phyloP scores from a whole-genome alignment of 768 basidiomycete genomes.

The Holtermannia corniformis region DNA sequence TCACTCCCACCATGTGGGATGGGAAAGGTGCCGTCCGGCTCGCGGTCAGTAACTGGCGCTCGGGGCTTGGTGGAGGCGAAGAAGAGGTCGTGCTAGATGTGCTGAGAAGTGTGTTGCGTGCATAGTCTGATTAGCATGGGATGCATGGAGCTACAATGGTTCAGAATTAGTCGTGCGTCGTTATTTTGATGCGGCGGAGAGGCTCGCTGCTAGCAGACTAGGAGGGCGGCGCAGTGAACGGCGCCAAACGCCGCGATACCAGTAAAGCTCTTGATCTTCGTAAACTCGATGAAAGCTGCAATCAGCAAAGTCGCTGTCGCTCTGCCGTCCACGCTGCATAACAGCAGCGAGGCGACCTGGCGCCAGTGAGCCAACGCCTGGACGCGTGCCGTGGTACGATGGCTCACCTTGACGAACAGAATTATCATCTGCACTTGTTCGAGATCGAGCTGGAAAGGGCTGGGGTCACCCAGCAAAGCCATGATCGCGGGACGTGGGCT shows the following conservation, averaged over 20 bases:
- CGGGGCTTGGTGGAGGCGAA: slow-evolving; percentile 16
- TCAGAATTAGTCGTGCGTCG: too few relatives aligned
- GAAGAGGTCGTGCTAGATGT: slow-evolving; percentile 10
- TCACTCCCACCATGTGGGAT: slow-evolving; percentile 42
- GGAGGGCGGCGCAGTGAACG: not conserved
- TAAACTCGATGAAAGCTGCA: not conserved
- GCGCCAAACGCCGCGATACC: not conserved
- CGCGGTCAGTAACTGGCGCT: slow-evolving; percentile 42
- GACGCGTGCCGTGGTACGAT: too few relatives aligned
- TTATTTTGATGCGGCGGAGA: not conserved
- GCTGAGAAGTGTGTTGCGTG: not conserved
- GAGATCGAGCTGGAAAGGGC: too few relatives aligned
- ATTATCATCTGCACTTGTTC: too few relatives aligned
- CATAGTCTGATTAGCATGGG: too few relatives aligned
- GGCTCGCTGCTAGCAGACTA: not conserved
- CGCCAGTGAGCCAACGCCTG: not conserved
- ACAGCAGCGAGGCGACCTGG: not conserved
- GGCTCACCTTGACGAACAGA: not conserved
- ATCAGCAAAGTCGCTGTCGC: not conserved
- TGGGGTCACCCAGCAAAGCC: too few relatives aligned
- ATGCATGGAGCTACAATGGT: too few relatives aligned
- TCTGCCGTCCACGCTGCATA: not conserved
- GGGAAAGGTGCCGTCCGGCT: slow-evolving; percentile 42
- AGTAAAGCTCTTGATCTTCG: not conserved
- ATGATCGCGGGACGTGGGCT: too few relatives aligned